These are phyloP conservation scores for Nannizzia gypsea DNA, from an alignment of 2,329 filamentous ascomycete genomes.

Conservation along the genomic window DNA sequence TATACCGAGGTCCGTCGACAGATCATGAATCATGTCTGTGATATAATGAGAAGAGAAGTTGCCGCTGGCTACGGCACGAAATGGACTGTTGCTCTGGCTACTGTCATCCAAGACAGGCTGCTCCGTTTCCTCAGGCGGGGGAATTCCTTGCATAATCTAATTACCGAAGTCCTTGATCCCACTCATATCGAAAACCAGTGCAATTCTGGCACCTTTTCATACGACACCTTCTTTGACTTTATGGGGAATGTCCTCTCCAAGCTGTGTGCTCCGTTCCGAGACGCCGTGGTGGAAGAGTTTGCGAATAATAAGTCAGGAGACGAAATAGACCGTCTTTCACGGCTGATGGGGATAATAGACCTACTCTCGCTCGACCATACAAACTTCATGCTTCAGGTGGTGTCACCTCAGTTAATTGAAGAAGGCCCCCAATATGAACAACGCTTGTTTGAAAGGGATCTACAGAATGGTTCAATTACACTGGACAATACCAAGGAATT, in stretches of 20 bases:
- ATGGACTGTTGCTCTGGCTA: conserved; percentile 57
- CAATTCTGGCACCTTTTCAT: conserved; percentile 50
- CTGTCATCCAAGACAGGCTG: conserved; percentile 51
- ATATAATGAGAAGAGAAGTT: conserved; percentile 47
- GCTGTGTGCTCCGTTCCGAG: conserved; percentile 53
- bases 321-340: conserved; percentile 52
- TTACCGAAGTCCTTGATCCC: conserved; percentile 50
- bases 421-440: conserved; percentile 52
- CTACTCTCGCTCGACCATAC: conserved; percentile 52
- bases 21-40: conserved; percentile 48
- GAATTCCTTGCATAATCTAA: conserved; percentile 49
- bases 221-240: conserved; percentile 52
- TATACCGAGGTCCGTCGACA: conserved; percentile 42
- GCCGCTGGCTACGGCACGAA: conserved; percentile 43
- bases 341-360: conserved; percentile 52
- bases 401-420: conserved; percentile 48
- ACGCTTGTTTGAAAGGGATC: conserved; percentile 44
- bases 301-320: conserved; percentile 41
- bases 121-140: conserved; percentile 47
- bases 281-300: conserved; percentile 46
- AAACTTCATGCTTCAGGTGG: conserved; percentile 52
- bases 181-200: conserved; percentile 47
- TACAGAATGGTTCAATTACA: conserved; percentile 40
- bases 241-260: conserved; percentile 52
- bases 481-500: conserved; percentile 44